Evolutionary conservation across 176 grass and related monocot species (phyloP).

Genomic region (Elymus sibiricus): DNA sequence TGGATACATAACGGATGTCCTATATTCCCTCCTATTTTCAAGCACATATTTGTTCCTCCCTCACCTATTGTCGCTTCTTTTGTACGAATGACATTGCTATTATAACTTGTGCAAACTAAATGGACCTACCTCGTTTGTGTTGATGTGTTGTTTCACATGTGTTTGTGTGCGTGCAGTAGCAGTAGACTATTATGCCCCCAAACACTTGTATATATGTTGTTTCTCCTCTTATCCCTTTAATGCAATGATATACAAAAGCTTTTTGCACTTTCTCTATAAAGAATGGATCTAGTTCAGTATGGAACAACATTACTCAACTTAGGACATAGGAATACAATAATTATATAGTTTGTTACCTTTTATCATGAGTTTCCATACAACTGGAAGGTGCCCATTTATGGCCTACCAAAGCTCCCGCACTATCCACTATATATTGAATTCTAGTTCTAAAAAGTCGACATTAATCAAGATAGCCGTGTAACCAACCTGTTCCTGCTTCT

Average conservation of each 20-base stretch:
- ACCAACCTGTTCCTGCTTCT: constrained; percentile 97
- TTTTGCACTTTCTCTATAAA: neutral
- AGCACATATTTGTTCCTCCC: neutral
- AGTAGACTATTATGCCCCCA: neutral
- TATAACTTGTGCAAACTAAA: neutral
- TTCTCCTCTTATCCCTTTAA: neutral
- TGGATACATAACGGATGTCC: neutral
- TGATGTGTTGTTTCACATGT: neutral
- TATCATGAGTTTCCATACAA: neutral
- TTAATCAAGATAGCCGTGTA: neutral
- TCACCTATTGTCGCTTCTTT: neutral
- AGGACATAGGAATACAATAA: neutral
- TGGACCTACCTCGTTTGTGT: neutral
- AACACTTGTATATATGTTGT: neutral
- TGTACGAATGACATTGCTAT: neutral
- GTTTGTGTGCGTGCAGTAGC: neutral
- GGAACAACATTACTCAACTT: constrained; percentile 3
- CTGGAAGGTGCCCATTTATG: neutral
- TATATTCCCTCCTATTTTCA: constrained; percentile 17
- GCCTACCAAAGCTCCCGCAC: neutral
- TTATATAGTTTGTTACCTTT: neutral
- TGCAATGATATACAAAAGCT: neutral
- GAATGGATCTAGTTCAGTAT: neutral
- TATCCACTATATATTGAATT: constrained; percentile 15
- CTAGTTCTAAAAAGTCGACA: neutral